These are phyloP conservation scores for Pugionium dolabratum DNA, from an alignment of 345 rosid species.

Conservation along the genomic window DNA sequence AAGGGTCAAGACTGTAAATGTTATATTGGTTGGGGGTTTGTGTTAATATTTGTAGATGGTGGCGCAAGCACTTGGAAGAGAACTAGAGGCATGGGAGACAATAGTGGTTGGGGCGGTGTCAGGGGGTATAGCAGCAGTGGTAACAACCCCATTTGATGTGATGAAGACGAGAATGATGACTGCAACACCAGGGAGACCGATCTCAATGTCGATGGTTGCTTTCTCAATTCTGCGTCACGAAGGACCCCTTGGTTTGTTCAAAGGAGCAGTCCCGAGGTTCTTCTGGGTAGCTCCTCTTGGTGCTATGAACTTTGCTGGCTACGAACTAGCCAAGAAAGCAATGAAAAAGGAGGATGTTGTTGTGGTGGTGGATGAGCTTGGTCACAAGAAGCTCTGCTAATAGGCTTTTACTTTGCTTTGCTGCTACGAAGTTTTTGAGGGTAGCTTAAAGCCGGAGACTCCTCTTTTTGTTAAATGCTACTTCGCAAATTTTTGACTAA, in stretches of 20 bases:
- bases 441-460: slow-evolving; percentile 33
- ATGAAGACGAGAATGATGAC: slow-evolving; percentile 99
- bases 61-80: slow-evolving; percentile 69
- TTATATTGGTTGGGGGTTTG: slow-evolving; percentile 2
- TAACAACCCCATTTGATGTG: slow-evolving; percentile 94
- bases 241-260: slow-evolving; percentile 92
- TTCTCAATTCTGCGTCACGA: slow-evolving; percentile 77
- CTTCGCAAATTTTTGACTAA: slow-evolving; percentile 39
- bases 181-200: slow-evolving; percentile 70
- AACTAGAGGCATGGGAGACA: slow-evolving; percentile 93
- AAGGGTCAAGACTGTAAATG: neutral
- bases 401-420: slow-evolving; percentile 20
- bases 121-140: slow-evolving; percentile 89
- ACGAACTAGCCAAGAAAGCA: slow-evolving; percentile 88
- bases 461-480: slow-evolving; percentile 34
- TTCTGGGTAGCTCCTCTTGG: slow-evolving; percentile 99
- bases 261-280: slow-evolving; percentile 93
- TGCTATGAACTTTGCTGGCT: slow-evolving; percentile 99
- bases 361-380: slow-evolving; percentile 27
- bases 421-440: slow-evolving; percentile 37
- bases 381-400: slow-evolving; percentile 40
- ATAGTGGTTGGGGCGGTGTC: slow-evolving; percentile 86
- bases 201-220: slow-evolving; percentile 78
- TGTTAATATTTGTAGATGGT: slow-evolving; percentile 52
- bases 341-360: slow-evolving; percentile 63